Percentiles rank a stretch among this genome's conserved stretches.
These are phyloP conservation scores for Rhodotorula graminis DNA, from an alignment of 768 basidiomycete genomes.

Conservation along the genomic window DNA sequence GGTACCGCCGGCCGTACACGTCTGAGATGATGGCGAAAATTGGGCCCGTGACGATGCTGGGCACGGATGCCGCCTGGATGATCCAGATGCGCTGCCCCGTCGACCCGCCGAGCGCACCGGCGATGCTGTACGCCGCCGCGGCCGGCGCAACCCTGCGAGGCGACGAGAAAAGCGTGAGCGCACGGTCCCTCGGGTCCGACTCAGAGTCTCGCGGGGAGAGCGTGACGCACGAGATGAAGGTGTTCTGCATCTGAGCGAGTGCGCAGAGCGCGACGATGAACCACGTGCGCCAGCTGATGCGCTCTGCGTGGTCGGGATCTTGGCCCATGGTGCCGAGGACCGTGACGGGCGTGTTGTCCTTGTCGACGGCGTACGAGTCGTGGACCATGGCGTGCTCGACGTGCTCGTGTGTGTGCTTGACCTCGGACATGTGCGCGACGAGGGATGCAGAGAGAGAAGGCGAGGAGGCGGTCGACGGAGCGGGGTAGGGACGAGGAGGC, in stretches of 20 bases:
- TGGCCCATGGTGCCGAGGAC: constrained; percentile 15
- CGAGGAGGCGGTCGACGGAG: neutral
- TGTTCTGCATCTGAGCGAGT: constrained; percentile 6
- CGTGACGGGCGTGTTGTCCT: neutral
- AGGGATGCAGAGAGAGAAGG: neutral
- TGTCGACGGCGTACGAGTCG: constrained; percentile 16
- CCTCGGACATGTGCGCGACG: neutral
- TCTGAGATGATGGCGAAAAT: constrained; percentile 9
- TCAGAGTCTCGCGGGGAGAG: too few relatives aligned
- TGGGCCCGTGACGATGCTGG: constrained; percentile 5
- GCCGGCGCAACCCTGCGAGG: constrained; percentile 5
- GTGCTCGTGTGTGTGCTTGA: neutral
- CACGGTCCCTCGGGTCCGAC: neutral
- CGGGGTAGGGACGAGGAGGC: too few relatives aligned
- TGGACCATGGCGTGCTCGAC: neutral
- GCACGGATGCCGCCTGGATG: constrained; percentile 5
- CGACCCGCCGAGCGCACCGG: neutral
- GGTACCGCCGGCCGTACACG: constrained; percentile 11
- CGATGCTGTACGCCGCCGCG: neutral
- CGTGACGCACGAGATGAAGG: constrained; percentile 8
- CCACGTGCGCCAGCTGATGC: neutral
- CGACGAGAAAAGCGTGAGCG: neutral
- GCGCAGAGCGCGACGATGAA: constrained; percentile 1
- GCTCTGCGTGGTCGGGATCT: constrained; percentile 2
- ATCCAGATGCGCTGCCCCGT: constrained; percentile 13